Evolutionary conservation across 495 filamentous ascomycete genomes (phyloP), one percentile per base, ranked within the genome.

Genomic region (Penicillium verhagenii): DNA sequence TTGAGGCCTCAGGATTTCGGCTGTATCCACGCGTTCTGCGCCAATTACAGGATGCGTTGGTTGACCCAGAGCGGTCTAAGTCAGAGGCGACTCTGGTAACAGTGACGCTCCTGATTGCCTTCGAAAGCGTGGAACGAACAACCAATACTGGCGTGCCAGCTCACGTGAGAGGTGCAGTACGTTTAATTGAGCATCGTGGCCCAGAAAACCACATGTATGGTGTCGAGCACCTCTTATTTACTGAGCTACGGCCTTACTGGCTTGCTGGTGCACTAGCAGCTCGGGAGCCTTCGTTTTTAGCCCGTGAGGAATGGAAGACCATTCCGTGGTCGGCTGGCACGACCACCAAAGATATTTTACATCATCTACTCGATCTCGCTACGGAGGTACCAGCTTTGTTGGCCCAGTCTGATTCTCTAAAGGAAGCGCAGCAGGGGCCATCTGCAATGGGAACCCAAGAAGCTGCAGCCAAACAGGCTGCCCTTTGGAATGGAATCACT

Each of bases 61-160:
- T 63, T 14, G 73, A 76, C 24, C 66, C 74, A 0, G 73, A 78
- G 49, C 59, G 69, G 6, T 75, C 67, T 50, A 72, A 72, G 26
- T 67, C 74, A n/a, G 73, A 76, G 38, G 72, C 73, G 16, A 76
- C 73, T 1, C 51, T 78, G 18, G 72, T 72, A 2, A 78, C 74
- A 2, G 74, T 78, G 11, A 73, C 66, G 16, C 64, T 78, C 16
- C 47, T 78, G 40, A 68, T 78, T 50, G 74, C 73, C 2, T 78
- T 78, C 43, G 74, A 78, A 70, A 75, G 72, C 24, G 73, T 78
- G 40, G 73, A 78, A 53, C 61, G 73, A 11, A 78, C 73, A 4
- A 67, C 72, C 3, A 58, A 70, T 28, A 62, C 48, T 3, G 70
- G 69, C 23, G 67, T 77, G 11, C 37, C 59, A 1, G 70, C 74